Evolutionary conservation across 1,284 basidiomycete genomes (phyloP).

Genomic region (Phellopilus nigrolimitatus): DNA sequence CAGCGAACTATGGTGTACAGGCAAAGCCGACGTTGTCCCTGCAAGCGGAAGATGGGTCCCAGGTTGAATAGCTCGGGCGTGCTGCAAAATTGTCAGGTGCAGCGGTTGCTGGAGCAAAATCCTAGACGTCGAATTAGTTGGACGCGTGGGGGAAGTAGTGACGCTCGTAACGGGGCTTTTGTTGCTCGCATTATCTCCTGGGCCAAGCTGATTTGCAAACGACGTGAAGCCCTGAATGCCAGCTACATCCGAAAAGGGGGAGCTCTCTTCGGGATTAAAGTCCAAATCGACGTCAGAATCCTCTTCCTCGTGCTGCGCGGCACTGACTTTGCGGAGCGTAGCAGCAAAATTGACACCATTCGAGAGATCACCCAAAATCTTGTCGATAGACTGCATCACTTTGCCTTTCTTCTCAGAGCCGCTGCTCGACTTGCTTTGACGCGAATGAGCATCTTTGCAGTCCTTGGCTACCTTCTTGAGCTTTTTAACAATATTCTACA

Average conservation of each 20-base stretch:
- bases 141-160: slow-evolving; percentile 23
- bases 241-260: slow-evolving; percentile 26
- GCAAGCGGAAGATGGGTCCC: slow-evolving; percentile 32
- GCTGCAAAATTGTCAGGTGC: slow-evolving; percentile 38
- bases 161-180: slow-evolving; percentile 16
- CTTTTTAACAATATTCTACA: slow-evolving; percentile 70
- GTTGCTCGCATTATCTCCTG: slow-evolving; percentile 7
- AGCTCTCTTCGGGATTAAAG: slow-evolving; percentile 47
- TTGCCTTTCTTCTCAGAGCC: slow-evolving; percentile 12
- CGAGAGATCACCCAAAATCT: slow-evolving; percentile 25
- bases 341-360: slow-evolving; percentile 48
- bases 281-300: slow-evolving; percentile 74
- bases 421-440: slow-evolving; percentile 22
- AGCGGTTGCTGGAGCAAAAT: slow-evolving; percentile 35
- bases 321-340: slow-evolving; percentile 38
- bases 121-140: slow-evolving; percentile 27
- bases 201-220: slow-evolving; percentile 20
- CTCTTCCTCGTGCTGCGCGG: slow-evolving; percentile 40
- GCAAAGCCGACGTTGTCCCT: slow-evolving; percentile 40
- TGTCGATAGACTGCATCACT: slow-evolving; percentile 20
- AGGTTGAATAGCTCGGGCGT: slow-evolving; percentile 29
- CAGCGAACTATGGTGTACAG: slow-evolving; percentile 58
- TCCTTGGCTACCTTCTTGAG: slow-evolving; percentile 77
- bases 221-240: slow-evolving; percentile 32
- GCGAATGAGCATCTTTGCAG: slow-evolving; percentile 64